Percentiles rank a stretch among this genome's conserved stretches.
Conservation (phyloP, 768 basidiomycete species). For the Kondoa subrosea region DNA sequence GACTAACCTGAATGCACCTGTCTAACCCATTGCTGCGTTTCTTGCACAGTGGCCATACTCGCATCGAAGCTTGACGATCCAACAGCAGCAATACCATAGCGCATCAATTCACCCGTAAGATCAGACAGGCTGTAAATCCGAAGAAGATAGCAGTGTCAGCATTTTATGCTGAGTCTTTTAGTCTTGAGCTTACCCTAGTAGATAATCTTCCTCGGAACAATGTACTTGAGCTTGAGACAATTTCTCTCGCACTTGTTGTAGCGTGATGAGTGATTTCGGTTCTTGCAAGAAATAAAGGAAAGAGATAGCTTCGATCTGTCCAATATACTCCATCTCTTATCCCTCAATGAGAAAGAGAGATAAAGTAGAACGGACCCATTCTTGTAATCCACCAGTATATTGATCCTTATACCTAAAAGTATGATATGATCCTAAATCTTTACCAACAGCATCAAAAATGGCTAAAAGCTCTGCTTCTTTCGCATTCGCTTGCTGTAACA, state of each 20-base stretch:
- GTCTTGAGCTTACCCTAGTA: constrained; percentile 43
- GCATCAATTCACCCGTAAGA: constrained; percentile 92
- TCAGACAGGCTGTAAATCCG: constrained; percentile 54
- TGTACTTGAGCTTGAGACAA: not conserved
- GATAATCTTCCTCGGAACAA: constrained; percentile 50
- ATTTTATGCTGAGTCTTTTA: not conserved
- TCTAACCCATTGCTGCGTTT: constrained; percentile 35
- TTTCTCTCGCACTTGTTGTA: constrained; percentile 10
- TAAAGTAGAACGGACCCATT: constrained; percentile 44
- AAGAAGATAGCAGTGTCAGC: not conserved
- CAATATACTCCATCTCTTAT: not conserved
- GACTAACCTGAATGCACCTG: constrained; percentile 36
- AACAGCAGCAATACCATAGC: constrained; percentile 60
- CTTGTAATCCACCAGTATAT: constrained; percentile 52
- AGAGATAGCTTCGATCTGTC: constrained; percentile 63
- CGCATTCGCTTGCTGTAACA: constrained; percentile 33
- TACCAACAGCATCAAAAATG: constrained; percentile 47
- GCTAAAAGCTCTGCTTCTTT: constrained; percentile 52
- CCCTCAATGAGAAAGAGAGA: not conserved
- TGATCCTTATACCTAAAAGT: constrained; percentile 25
- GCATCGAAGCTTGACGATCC: constrained; percentile 14
- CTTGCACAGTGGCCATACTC: not conserved
- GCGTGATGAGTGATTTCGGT: constrained; percentile 51
- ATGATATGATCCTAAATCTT: constrained; percentile 36
- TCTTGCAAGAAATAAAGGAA: constrained; percentile 51